Conservation (phyloP, 2,329 filamentous ascomycete species). For the Plenodomus lindquistii region DNA sequence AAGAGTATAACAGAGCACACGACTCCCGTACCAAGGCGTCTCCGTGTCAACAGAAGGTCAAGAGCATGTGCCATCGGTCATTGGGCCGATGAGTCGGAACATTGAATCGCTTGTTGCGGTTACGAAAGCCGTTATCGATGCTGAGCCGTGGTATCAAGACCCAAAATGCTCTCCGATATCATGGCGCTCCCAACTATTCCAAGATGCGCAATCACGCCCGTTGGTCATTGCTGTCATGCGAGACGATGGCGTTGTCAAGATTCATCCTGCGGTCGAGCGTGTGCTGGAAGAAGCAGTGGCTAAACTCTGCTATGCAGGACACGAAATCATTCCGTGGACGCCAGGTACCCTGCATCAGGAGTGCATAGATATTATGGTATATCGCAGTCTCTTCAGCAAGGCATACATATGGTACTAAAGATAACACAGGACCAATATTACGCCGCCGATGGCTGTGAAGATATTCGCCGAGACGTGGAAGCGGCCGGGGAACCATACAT, state of each 20-base stretch:
- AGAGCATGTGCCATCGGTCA: constrained; percentile 64
- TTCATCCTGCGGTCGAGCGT: constrained; percentile 58
- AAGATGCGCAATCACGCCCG: constrained; percentile 47
- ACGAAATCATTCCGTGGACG: constrained; percentile 60
- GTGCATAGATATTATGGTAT: constrained; percentile 60
- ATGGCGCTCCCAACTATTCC: constrained; percentile 56
- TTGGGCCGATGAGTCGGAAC: constrained; percentile 63
- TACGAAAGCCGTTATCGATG: constrained; percentile 54
- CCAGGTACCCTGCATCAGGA: constrained; percentile 55
- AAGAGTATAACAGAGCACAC: constrained; percentile 51
- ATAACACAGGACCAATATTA: constrained; percentile 60
- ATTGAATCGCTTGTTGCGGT: constrained; percentile 55
- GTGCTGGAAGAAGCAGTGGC: constrained; percentile 47
- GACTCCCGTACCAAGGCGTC: constrained; percentile 62
- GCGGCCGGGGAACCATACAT: constrained; percentile 60
- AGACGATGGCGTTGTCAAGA: constrained; percentile 59
- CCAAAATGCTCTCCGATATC: constrained; percentile 57
- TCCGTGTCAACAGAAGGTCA: constrained; percentile 66
- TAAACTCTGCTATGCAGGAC: constrained; percentile 52
- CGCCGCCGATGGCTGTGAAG: constrained; percentile 65
- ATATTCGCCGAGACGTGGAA: constrained; percentile 60
- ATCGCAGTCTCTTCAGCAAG: not conserved
- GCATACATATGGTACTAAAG: not conserved
- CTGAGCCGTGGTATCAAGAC: constrained; percentile 59
- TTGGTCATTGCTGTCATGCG: constrained; percentile 56